A percentile compares a stretch with the other conserved stretches of the same genome.
These are phyloP conservation scores for Amaranthus palmeri DNA, from an alignment of 148 eudicot species.

Conservation along the genomic window DNA sequence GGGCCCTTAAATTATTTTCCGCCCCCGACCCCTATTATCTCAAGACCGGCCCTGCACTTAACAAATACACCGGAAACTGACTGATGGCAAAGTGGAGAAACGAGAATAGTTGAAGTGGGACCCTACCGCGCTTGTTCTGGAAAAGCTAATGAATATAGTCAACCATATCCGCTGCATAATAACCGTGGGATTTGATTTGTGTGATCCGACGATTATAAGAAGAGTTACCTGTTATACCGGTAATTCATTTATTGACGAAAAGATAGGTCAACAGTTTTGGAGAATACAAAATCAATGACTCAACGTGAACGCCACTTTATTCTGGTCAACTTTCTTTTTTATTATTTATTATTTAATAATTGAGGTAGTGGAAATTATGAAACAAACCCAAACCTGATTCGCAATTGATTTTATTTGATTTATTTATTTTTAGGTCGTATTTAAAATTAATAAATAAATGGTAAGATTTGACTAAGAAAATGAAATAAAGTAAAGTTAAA, in stretches of 20 bases:
- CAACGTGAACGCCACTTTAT: slow-evolving; percentile 25
- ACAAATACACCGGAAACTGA: no score
- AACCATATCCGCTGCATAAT: slow-evolving; percentile 16
- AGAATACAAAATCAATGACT: slow-evolving; percentile 5
- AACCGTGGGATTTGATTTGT: slow-evolving; percentile 6
- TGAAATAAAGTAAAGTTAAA: slow-evolving; percentile 2
- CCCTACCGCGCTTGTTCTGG: slow-evolving; percentile 16
- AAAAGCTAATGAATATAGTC: slow-evolving; percentile 9
- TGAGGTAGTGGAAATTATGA: background rate
- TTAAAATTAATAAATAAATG: background rate
- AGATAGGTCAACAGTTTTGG: slow-evolving; percentile 24
- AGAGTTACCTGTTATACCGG: background rate
- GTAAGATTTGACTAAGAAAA: background rate
- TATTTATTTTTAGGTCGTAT: no score
- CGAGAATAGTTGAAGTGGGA: no score
- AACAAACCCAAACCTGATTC: background rate
- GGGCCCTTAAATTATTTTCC: no score
- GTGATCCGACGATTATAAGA: slow-evolving; percentile 6
- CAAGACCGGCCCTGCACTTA: no score
- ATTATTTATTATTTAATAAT: background rate
- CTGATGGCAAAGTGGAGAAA: no score
- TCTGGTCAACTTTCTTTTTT: slow-evolving; percentile 6
- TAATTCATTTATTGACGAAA: background rate
- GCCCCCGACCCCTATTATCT: no score
- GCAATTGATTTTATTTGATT: no score